A percentile compares a stretch with the other conserved stretches of the same genome.
Conservation (phyloP, 768 basidiomycete genomes). For the Lepiota brunneoincarnata region DNA sequence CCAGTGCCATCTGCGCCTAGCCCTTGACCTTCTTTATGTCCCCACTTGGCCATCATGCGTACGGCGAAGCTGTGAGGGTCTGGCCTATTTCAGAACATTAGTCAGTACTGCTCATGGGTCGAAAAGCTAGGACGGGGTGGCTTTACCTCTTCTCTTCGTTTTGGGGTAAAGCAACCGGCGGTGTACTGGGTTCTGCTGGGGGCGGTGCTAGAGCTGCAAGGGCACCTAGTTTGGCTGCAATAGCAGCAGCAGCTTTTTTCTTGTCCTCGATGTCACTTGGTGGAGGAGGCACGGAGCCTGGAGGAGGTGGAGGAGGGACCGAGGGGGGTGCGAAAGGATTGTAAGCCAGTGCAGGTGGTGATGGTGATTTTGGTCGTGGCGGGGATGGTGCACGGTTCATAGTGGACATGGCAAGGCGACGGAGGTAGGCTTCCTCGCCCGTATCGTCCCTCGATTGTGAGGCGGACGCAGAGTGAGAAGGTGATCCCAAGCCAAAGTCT, state of each 20-base stretch:
- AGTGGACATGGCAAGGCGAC: slow-evolving; percentile 57
- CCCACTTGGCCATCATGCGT: slow-evolving; percentile 94
- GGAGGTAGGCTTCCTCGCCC: slow-evolving; percentile 69
- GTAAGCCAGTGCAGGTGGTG: slow-evolving; percentile 58
- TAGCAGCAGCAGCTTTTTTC: slow-evolving; percentile 75
- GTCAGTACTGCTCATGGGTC: not conserved
- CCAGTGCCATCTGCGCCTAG: slow-evolving; percentile 82
- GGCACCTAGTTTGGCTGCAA: slow-evolving; percentile 72
- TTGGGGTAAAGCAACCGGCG: slow-evolving; percentile 7
- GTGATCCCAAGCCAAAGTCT: slow-evolving; percentile 15
- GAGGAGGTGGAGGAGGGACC: slow-evolving; percentile 52
- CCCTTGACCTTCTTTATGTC: slow-evolving; percentile 92
- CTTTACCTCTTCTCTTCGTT: slow-evolving; percentile 20
- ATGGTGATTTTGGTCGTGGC: slow-evolving; percentile 29
- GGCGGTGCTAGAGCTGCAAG: slow-evolving; percentile 34
- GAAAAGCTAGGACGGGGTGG: not conserved
- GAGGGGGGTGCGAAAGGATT: slow-evolving; percentile 69
- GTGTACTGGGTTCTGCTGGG: slow-evolving; percentile 25
- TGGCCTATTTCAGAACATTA: slow-evolving; percentile 27
- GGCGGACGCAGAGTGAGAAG: slow-evolving; percentile 8
- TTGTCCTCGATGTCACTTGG: slow-evolving; percentile 56
- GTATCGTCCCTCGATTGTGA: slow-evolving; percentile 32
- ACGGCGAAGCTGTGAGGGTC: slow-evolving; percentile 79
- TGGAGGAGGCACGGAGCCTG: slow-evolving; percentile 11
- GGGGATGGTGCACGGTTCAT: slow-evolving; percentile 25